Evolutionary conservation across 2,329 filamentous ascomycete species (phyloP), one percentile per base, ranked within the genome.

Genomic region (Aspergillus carbonarius): DNA sequence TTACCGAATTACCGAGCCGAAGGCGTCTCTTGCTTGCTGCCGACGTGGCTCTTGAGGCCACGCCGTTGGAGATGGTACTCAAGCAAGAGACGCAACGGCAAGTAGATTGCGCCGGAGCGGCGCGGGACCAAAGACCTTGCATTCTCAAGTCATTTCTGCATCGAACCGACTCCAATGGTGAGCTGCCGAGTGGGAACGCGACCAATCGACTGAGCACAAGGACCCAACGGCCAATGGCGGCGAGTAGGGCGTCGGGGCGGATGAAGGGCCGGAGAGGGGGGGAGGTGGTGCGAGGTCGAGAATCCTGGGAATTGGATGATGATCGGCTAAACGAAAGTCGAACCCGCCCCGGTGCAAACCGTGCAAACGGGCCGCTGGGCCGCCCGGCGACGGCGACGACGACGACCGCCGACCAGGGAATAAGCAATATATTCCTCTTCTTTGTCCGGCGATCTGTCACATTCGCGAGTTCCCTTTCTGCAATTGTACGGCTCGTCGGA

Each of bases 101-200:
- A 60, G 69, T 67, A 57, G 74, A 70, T 64, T 71, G 72, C 62
- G 72, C 66, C 60, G 68, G 68, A 59, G 72, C 74, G 64, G 70
- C 67, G 62, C 77, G 76, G 64, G 76, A 76, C 76, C 75, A 78
- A 55, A 79, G 67, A 59, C 69, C 70, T 61, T 78, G 76, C 77
- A 79, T 79, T 71, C 70, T 76, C 64, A 64, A 62, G 64, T 58
- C 73, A 74, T 76, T 60, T 66, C 69, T 64, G 54, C 59, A 25
- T 18, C 13, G 37, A 34, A 17, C 15, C 17, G 30, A 32, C 51
- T 32, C 8, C 18, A 47, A 57, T 37, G 30, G 32, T 34, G 35
- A 46, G 23, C 20, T 42, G 12, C 37, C n/a, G 37, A 15, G 34
- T 17, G 25, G 50, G 15, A 13, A n/a, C 5, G 9, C 13, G 27